A percentile compares a stretch with the other conserved stretches of the same genome.
phyloP scores from a whole-genome alignment of 139 green algal genomes.

The Microglena sp. region DNA sequence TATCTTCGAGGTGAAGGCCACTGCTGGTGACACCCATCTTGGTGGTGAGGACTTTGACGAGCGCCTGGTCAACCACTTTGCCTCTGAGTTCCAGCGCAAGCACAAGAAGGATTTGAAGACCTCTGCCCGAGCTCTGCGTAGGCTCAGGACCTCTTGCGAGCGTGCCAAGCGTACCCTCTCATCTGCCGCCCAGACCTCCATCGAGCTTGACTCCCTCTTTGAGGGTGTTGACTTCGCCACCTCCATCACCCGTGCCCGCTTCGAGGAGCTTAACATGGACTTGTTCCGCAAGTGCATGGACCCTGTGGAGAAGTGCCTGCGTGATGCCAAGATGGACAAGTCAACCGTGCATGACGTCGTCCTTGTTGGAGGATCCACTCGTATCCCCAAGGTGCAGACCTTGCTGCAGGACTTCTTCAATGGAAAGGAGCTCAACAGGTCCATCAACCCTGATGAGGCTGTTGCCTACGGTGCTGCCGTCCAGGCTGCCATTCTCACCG shows the following conservation, averaged over 20 bases:
- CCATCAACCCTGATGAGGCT: slow-evolving; percentile 98
- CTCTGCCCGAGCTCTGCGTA: slow-evolving; percentile 40
- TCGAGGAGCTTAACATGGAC: slow-evolving; percentile 99
- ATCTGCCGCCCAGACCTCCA: slow-evolving; percentile 73
- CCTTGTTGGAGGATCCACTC: slow-evolving; percentile 89
- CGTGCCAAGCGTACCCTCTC: slow-evolving; percentile 90
- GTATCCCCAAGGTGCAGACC: slow-evolving; percentile 97
- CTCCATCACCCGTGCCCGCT: slow-evolving; percentile 89
- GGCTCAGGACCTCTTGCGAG: slow-evolving; percentile 80
- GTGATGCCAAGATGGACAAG: slow-evolving; percentile 90
- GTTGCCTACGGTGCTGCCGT: slow-evolving; percentile 97
- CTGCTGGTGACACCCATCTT: slow-evolving; percentile 94
- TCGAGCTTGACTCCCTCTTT: slow-evolving; percentile 95
- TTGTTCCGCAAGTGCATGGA: slow-evolving; percentile 99
- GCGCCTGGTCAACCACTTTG: slow-evolving; percentile 87
- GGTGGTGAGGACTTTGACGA: slow-evolving; percentile 98
- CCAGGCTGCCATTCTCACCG: slow-evolving; percentile 92
- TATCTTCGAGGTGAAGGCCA: slow-evolving; percentile 98
- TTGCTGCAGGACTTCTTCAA: slow-evolving; percentile 97
- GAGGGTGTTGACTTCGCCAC: slow-evolving; percentile 97
- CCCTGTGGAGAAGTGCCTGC: slow-evolving; percentile 89
- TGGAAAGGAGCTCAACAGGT: slow-evolving; percentile 88
- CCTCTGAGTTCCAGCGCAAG: slow-evolving; percentile 97
- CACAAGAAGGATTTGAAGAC: slow-evolving; percentile 94
- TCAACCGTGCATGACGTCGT: slow-evolving; percentile 81